Conservation (phyloP, 140 eudicot genomes). For the Artemisia princeps region DNA sequence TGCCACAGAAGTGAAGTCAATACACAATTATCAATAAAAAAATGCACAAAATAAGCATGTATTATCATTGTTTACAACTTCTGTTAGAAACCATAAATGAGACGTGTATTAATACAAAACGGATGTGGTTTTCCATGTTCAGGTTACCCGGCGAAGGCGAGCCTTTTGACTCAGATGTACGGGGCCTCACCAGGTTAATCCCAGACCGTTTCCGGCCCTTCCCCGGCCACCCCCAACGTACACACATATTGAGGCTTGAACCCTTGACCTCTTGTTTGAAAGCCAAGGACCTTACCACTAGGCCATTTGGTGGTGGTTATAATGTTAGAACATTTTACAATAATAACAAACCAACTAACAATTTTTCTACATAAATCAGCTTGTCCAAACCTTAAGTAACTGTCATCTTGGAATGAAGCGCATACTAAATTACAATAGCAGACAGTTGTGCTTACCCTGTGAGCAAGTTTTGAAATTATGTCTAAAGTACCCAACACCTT, state of each 20-base stretch:
- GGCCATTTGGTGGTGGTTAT: too few species aligned
- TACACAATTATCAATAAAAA: not conserved
- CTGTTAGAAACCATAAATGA: not conserved
- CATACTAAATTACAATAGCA: not conserved
- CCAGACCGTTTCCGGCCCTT: too few species aligned
- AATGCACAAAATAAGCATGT: not conserved
- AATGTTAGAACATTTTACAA: not conserved
- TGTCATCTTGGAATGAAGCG: slow-evolving; percentile 2
- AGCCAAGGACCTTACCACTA: too few species aligned
- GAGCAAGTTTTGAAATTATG: slow-evolving; percentile 75
- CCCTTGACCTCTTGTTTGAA: too few species aligned
- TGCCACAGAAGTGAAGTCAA: slow-evolving; percentile 14
- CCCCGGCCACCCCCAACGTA: too few species aligned
- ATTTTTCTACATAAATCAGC: not conserved
- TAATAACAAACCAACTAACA: not conserved
- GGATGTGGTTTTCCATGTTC: too few species aligned
- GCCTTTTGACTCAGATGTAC: too few species aligned
- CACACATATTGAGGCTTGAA: too few species aligned
- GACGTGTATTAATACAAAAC: not conserved
- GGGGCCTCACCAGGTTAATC: too few species aligned
- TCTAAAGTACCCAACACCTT: slow-evolving; percentile 73
- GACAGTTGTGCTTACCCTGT: slow-evolving; percentile 49
- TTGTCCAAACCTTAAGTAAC: not conserved
- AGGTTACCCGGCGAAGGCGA: too few species aligned
- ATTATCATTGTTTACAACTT: not conserved